These are phyloP conservation scores for Trichoderma semiorbis DNA, from an alignment of 2,329 filamentous ascomycete genomes.

Conservation along the genomic window DNA sequence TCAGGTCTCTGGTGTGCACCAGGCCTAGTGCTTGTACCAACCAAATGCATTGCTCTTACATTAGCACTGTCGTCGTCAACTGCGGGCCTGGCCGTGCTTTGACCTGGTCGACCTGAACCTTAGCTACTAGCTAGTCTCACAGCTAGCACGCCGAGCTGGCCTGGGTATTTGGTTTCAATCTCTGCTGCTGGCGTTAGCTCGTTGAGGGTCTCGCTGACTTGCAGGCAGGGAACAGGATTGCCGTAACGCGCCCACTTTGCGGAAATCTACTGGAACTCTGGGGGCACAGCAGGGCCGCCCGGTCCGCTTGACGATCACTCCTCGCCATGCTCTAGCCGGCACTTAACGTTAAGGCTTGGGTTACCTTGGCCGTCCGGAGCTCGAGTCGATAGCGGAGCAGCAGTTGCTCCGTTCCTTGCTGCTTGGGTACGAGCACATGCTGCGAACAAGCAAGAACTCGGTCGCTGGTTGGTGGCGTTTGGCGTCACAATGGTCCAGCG, in stretches of 20 bases:
- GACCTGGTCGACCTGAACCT: neutral
- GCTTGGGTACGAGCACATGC: neutral
- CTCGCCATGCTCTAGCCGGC: neutral
- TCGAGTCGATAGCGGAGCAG: neutral
- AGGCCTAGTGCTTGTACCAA: neutral
- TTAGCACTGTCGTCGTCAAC: neutral
- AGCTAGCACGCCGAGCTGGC: neutral
- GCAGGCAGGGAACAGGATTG: slow-evolving; percentile 4
- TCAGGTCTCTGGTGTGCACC: neutral
- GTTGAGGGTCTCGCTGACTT: slow-evolving; percentile 10
- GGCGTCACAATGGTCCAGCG: neutral
- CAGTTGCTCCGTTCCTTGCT: neutral
- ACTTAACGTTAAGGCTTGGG: slow-evolving; percentile 1
- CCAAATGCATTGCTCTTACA: neutral
- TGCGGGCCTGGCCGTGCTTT: neutral
- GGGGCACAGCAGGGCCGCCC: slow-evolving; percentile 5
- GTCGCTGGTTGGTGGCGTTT: neutral
- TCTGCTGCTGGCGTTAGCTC: neutral
- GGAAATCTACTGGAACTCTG: slow-evolving; percentile 11
- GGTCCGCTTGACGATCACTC: slow-evolving; percentile 14
- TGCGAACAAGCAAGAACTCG: neutral
- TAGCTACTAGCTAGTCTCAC: neutral
- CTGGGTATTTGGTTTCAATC: neutral
- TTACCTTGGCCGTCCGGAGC: neutral
- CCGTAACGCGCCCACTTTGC: slow-evolving; percentile 5